phyloP scores from a whole-genome alignment of 805 yeast genomes.

The Candida saitoana region DNA sequence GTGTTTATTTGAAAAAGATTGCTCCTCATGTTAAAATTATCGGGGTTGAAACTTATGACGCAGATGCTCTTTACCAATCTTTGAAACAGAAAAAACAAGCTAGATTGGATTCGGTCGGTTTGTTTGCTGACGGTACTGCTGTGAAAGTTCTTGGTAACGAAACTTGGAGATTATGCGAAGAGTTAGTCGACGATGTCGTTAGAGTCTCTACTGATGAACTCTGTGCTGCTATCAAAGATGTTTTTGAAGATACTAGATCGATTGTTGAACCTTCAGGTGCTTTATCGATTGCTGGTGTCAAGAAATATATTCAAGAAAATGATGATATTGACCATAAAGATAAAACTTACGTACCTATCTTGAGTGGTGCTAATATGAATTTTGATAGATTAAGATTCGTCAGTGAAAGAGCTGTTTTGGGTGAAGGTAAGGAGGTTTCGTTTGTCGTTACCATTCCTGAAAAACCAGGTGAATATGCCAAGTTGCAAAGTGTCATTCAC shows the following conservation, averaged over 20 bases:
- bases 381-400: slow-evolving; percentile 94
- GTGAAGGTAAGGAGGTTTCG: slow-evolving; percentile 96
- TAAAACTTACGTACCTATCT: slow-evolving; percentile 74
- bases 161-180: slow-evolving; percentile 74
- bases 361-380: slow-evolving; percentile 98
- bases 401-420: slow-evolving; percentile 95
- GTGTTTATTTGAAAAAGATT: slow-evolving; percentile 82
- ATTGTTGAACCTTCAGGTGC: slow-evolving; percentile 98
- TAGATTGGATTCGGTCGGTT: slow-evolving; percentile 71
- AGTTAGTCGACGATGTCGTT: slow-evolving; percentile 84
- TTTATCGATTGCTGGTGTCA: slow-evolving; percentile 90
- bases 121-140: slow-evolving; percentile 98
- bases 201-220: slow-evolving; percentile 88
- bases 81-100: slow-evolving; percentile 52
- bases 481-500: slow-evolving; percentile 68
- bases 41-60: slow-evolving; percentile 95
- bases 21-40: slow-evolving; percentile 97
- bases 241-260: slow-evolving; percentile 92
- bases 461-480: slow-evolving; percentile 81
- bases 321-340: slow-evolving; percentile 68
- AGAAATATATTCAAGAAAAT: slow-evolving; percentile 65
- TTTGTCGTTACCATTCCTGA: slow-evolving; percentile 90
- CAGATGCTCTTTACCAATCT: slow-evolving; percentile 84
- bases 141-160: slow-evolving; percentile 88
- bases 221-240: slow-evolving; percentile 93